Evolutionary conservation across 148 eudicot species (phyloP).

Genomic region (Rhododendron simsii): DNA sequence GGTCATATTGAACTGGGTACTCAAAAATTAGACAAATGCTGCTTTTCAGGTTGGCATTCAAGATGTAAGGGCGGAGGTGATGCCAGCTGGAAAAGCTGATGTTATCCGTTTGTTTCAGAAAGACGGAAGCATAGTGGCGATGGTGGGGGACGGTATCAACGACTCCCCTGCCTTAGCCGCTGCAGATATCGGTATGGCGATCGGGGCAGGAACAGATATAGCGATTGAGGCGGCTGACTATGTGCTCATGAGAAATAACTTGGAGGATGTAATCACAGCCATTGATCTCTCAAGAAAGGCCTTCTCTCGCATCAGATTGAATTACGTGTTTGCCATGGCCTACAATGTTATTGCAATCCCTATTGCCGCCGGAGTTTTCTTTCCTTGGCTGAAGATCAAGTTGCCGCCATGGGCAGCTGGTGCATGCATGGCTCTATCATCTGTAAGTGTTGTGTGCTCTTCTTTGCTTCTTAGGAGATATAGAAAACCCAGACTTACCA

Average conservation of each 20-base stretch:
- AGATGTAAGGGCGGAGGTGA: constrained; percentile 86
- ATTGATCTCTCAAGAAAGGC: constrained; percentile 95
- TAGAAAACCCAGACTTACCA: constrained; percentile 81
- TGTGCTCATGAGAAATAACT: constrained; percentile 80
- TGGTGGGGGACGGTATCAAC: constrained; percentile 97
- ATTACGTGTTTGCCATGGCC: constrained; percentile 89
- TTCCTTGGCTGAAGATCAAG: constrained; percentile 53
- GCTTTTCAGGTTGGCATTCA: constrained; percentile 71
- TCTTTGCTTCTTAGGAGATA: constrained; percentile 85
- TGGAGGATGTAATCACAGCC: constrained; percentile 95
- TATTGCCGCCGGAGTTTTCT: constrained; percentile 80
- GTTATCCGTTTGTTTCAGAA: constrained; percentile 70
- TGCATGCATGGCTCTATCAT: constrained; percentile 96
- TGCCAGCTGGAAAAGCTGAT: constrained; percentile 98
- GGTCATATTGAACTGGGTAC: not conserved
- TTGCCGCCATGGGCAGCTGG: constrained; percentile 99
- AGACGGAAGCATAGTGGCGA: constrained; percentile 77
- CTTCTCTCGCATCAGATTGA: constrained; percentile 63
- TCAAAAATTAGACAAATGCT: not conserved
- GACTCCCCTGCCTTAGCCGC: constrained; percentile 98
- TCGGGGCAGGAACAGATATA: constrained; percentile 95
- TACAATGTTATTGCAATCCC: constrained; percentile 87
- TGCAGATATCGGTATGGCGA: constrained; percentile 96
- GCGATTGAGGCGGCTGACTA: constrained; percentile 98
- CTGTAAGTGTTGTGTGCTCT: constrained; percentile 93